Percentiles rank a stretch among this genome's conserved stretches.
Conservation (phyloP, 2,329 filamentous ascomycete genomes). For the Macrophomina pseudophaseolina region DNA sequence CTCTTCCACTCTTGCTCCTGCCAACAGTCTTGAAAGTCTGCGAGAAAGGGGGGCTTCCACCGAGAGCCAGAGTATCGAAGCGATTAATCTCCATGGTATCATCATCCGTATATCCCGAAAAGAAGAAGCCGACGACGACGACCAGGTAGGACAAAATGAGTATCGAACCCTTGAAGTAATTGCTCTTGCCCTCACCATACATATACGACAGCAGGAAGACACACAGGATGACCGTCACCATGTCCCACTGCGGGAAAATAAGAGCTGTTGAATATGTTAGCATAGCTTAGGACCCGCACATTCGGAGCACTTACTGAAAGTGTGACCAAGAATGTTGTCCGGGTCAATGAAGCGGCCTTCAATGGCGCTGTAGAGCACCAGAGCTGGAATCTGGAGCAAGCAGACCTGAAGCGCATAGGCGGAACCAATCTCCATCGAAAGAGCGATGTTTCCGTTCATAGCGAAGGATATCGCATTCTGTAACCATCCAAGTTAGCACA, state of each 20-base stretch:
- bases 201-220: slow-evolving; percentile 97
- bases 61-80: slow-evolving; percentile 42
- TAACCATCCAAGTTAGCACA: slow-evolving; percentile 2
- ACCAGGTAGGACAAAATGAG: slow-evolving; percentile 91
- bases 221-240: slow-evolving; percentile 95
- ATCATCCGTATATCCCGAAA: slow-evolving; percentile 69
- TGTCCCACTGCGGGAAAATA: slow-evolving; percentile 98
- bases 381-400: slow-evolving; percentile 87
- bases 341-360: slow-evolving; percentile 65
- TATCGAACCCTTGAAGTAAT: slow-evolving; percentile 99
- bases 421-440: slow-evolving; percentile 98
- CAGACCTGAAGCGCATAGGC: slow-evolving; percentile 97
- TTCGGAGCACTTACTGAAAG: slow-evolving; percentile 61
- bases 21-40: slow-evolving; percentile 24
- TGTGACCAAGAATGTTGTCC: slow-evolving; percentile 63
- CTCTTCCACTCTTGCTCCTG: slow-evolving; percentile 11
- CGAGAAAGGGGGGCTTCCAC: slow-evolving; percentile 29
- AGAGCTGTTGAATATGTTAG: slow-evolving; percentile 57
- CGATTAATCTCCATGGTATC: slow-evolving; percentile 47
- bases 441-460: slow-evolving; percentile 98
- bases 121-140: slow-evolving; percentile 89
- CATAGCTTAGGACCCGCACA: neutral
- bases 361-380: slow-evolving; percentile 88
- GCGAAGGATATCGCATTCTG: slow-evolving; percentile 98
- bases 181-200: slow-evolving; percentile 98